Conservation (phyloP, 805 yeast genomes). For the Candida argentea region DNA sequence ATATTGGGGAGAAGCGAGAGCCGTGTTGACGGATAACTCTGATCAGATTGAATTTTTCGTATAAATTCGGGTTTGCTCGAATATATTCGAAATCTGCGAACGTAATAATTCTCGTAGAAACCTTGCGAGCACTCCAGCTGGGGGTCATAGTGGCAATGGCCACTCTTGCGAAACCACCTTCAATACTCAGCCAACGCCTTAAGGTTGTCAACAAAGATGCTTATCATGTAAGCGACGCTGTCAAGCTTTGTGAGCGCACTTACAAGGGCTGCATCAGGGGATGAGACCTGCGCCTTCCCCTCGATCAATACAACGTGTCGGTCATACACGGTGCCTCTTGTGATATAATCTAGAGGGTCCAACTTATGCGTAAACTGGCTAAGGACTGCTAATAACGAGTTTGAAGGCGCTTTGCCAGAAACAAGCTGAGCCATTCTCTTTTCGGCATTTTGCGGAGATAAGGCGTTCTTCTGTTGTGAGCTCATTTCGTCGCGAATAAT, state of each 20-base stretch:
- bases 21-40: too few species aligned
- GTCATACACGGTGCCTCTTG: conserved; percentile 46
- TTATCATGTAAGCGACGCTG: conserved; percentile 43
- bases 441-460: neutral
- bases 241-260: conserved; percentile 55
- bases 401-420: neutral
- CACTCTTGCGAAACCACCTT: neutral
- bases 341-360: conserved; percentile 40
- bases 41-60: too few species aligned
- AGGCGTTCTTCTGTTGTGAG: conserved; percentile 9
- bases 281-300: conserved; percentile 48
- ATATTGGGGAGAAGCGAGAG: too few species aligned
- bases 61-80: neutral
- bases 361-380: conserved; percentile 7
- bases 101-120: neutral
- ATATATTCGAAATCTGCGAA: neutral
- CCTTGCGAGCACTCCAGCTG: too few species aligned
- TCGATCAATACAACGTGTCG: conserved; percentile 50
- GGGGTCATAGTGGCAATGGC: too few species aligned
- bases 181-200: conserved; percentile 5
- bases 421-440: neutral
- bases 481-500: conserved; percentile 45
- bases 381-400: too few species aligned
- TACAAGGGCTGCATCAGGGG: conserved; percentile 59
- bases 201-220: conserved; percentile 18